Base-by-base conservation (phyloP, 1,139 yeast genomes). In the Sugiyamaella xylanicola region DNA sequence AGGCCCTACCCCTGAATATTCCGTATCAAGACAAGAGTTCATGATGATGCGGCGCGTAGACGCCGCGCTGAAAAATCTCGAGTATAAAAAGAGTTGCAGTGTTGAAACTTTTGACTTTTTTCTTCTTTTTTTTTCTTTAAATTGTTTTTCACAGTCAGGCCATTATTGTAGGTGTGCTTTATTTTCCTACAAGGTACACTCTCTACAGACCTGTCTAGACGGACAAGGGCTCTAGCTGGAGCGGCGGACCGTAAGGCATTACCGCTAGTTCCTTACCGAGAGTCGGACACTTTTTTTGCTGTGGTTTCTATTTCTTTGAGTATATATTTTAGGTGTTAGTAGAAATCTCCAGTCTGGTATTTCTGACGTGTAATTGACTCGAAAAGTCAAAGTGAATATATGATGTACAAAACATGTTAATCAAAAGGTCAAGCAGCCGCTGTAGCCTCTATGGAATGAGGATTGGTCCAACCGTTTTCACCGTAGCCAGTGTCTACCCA, bases 231-330 rank as follows among this genome's bases (percentile, higher is more conserved):
- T 65, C 67, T 62, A 68, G 71, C 72, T 68, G 72, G 72, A 68
- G 72, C 71, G 55, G 58, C 60, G 56, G 56, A 59, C 59, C 56
- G 51, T 46, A 39, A 46, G 63, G 66, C 22, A 53, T 65, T 64
- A 64, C 48, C 53, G 65, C 57, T 52, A 59, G 69, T 68, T 68
- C 71, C 71, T 68, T 68, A 68, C 71, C 71, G 67, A 66, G 70
- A 65, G 64, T 57, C 63, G 60, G 51, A 68, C 66, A 68, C 20
- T 25, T 35, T 25, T 27, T 48, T n/a, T 11, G 16, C 37, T 11
- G 3, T 16, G 13, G 36, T n/a, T 19, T 25, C 21, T 20, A 22
- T 29, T 44, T 19, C 39, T 16, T 7, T 16, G 35, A 8, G 8
- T 21, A 15, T 32, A 22, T 21, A 45, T 13, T 27, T 15, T 15